phyloP scores from a whole-genome alignment of 495 filamentous ascomycete species.

The Symbiotaphrina buchneri region DNA sequence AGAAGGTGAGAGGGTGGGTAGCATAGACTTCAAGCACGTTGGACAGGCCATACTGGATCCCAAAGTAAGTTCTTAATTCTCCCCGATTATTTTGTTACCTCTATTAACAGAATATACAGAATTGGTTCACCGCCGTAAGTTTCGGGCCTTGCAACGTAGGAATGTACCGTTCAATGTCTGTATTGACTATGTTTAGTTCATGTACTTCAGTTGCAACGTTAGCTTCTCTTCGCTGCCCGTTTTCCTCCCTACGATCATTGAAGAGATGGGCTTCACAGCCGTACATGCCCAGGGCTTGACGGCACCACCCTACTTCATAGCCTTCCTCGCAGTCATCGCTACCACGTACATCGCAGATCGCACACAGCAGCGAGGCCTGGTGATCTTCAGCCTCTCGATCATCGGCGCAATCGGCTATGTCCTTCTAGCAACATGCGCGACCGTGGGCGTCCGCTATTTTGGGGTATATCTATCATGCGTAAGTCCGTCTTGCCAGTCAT shows the following conservation, averaged over 20 bases:
- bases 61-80: no score
- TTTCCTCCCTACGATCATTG: constrained; percentile 16
- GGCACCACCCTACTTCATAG: constrained; percentile 14
- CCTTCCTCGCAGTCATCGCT: constrained; percentile 12
- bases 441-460: constrained; percentile 11
- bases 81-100: no score
- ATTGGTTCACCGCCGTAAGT: constrained; percentile 42
- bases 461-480: constrained; percentile 12
- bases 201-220: constrained; percentile 18
- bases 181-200: constrained; percentile 5
- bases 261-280: constrained; percentile 13
- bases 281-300: constrained; percentile 13
- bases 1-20: constrained; percentile 35
- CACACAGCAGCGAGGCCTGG: constrained; percentile 8
- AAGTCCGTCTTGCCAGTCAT: no score
- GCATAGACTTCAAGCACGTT: constrained; percentile 35
- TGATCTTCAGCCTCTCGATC: constrained; percentile 11
- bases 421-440: no score
- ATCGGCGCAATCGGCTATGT: constrained; percentile 38
- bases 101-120: no score
- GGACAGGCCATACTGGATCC: constrained; percentile 28
- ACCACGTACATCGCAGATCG: constrained; percentile 15
- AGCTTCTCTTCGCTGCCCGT: constrained; percentile 15
- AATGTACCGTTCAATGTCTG: constrained; percentile 1
- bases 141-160: neutral